Conservation (phyloP, 768 basidiomycete species). For the Lyophyllum decastes region DNA sequence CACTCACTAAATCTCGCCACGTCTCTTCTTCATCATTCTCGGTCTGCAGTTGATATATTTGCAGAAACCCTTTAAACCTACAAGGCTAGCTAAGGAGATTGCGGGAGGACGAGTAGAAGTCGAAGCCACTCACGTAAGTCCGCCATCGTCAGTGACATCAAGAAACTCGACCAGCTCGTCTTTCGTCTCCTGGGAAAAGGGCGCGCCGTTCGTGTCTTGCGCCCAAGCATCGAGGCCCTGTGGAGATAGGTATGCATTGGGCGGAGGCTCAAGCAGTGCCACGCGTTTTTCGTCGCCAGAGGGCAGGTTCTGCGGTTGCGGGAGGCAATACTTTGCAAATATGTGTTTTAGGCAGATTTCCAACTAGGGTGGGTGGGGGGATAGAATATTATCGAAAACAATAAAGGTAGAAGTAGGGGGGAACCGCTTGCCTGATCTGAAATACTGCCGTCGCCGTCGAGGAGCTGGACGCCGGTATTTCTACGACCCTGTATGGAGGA, state of each 20-base stretch:
- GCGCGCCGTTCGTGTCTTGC: slow-evolving; percentile 76
- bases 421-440: slow-evolving; percentile 52
- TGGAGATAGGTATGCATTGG: slow-evolving; percentile 56
- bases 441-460: slow-evolving; percentile 72
- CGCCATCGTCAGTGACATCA: slow-evolving; percentile 70
- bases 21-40: slow-evolving; percentile 85
- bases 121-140: slow-evolving; percentile 61
- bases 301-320: slow-evolving; percentile 28
- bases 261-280: slow-evolving; percentile 46
- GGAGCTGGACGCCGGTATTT: slow-evolving; percentile 54
- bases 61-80: slow-evolving; percentile 79
- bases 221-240: slow-evolving; percentile 77
- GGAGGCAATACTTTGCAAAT: slow-evolving; percentile 76
- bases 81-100: neutral
- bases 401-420: neutral
- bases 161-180: slow-evolving; percentile 76
- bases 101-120: neutral
- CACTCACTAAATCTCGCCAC: slow-evolving; percentile 74
- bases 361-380: slow-evolving; percentile 40
- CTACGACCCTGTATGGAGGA: slow-evolving; percentile 60
- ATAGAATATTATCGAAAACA: neutral
- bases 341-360: slow-evolving; percentile 74
- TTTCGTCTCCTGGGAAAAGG: slow-evolving; percentile 77
- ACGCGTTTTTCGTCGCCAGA: slow-evolving; percentile 21
- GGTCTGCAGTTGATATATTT: slow-evolving; percentile 84